These are phyloP conservation scores for Coemansia sp. DNA, from an alignment of 192 early-diverging fungal genomes.

Conservation along the genomic window DNA sequence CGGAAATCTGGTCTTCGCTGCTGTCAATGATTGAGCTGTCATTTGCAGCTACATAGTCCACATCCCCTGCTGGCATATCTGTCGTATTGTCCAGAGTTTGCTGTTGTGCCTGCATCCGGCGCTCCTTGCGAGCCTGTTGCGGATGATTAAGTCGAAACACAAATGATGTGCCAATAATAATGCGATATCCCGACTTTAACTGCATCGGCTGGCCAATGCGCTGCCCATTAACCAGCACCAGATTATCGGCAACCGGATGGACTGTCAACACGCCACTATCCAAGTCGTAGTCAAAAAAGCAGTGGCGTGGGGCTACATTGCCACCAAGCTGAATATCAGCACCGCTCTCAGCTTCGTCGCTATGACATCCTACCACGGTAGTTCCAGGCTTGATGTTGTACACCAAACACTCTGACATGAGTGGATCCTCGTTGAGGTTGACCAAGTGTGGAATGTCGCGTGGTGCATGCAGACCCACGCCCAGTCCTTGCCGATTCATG, in stretches of 20 bases:
- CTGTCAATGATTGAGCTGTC: slow-evolving; percentile 1
- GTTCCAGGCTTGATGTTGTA: slow-evolving; percentile 77
- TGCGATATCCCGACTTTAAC: slow-evolving; percentile 69
- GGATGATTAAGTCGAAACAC: slow-evolving; percentile 86
- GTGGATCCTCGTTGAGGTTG: slow-evolving; percentile 86
- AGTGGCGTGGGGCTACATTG: slow-evolving; percentile 65
- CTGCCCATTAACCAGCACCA: slow-evolving; percentile 79
- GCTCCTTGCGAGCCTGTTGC: slow-evolving; percentile 61
- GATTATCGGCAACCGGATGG: slow-evolving; percentile 54
- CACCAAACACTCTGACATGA: slow-evolving; percentile 87
- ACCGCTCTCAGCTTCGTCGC: slow-evolving; percentile 16
- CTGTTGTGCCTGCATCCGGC: slow-evolving; percentile 12
- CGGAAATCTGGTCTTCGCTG: background rate
- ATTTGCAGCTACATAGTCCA: background rate
- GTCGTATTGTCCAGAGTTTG: background rate
- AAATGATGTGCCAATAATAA: slow-evolving; percentile 78
- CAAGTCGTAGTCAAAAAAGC: slow-evolving; percentile 65
- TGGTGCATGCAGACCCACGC: slow-evolving; percentile 72
- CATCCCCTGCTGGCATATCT: background rate
- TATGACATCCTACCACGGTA: slow-evolving; percentile 66
- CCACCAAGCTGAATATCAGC: slow-evolving; percentile 59
- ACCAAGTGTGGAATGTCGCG: slow-evolving; percentile 80
- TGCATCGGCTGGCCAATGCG: slow-evolving; percentile 57
- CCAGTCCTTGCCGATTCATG: slow-evolving; percentile 53
- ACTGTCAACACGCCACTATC: slow-evolving; percentile 56